Evolutionary conservation across 352 stramenopile species (phyloP).

Genomic region (Elongisporangium undulatum): DNA sequence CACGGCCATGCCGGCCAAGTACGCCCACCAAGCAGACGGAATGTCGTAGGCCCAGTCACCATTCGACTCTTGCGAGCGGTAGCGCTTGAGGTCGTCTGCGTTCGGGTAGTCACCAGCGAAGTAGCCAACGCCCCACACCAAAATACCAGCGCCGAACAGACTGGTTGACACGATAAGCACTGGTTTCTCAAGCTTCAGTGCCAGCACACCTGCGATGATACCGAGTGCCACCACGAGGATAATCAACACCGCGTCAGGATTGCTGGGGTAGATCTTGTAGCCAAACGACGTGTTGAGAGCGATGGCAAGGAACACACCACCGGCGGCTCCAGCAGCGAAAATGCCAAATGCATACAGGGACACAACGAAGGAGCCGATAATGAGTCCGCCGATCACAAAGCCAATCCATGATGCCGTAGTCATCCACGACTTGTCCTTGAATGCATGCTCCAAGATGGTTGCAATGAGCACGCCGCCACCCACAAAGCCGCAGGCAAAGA

Average conservation of each 20-base stretch:
- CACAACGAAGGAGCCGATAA: constrained; percentile 25
- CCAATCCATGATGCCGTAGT: constrained; percentile 23
- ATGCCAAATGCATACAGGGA: constrained; percentile 27
- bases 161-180: constrained; percentile 26
- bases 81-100: constrained; percentile 25
- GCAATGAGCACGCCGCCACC: constrained; percentile 19
- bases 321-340: constrained; percentile 24
- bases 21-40: constrained; percentile 33
- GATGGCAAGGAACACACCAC: constrained; percentile 22
- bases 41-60: constrained; percentile 23
- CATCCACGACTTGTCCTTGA: constrained; percentile 22
- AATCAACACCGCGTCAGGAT: constrained; percentile 20
- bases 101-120: constrained; percentile 37
- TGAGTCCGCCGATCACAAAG: constrained; percentile 22
- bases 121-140: constrained; percentile 37
- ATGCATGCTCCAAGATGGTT: constrained; percentile 22
- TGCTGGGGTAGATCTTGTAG: constrained; percentile 24
- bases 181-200: constrained; percentile 24
- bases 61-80: constrained; percentile 11
- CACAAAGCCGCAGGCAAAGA: constrained; percentile 26
- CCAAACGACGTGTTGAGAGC: constrained; percentile 23
- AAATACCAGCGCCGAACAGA: constrained; percentile 18
- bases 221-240: constrained; percentile 25
- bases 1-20: constrained; percentile 28
- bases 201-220: constrained; percentile 18